Base-by-base conservation (phyloP, 148 eudicot species). In the Fagopyrum homotropicum region DNA sequence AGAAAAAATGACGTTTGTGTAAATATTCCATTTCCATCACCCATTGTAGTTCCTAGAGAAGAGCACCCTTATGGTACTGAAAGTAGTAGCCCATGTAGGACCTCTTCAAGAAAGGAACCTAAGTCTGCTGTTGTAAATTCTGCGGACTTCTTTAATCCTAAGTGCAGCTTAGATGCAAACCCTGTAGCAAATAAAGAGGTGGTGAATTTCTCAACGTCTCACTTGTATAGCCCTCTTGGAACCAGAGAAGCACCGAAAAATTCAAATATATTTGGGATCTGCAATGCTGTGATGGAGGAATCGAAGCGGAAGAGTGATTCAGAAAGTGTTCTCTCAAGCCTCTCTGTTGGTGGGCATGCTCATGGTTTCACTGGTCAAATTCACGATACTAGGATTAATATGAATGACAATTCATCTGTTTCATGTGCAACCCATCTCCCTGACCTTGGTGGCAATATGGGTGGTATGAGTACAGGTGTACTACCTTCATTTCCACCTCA, bases 361-460 rank as follows among this genome's bases (percentile, higher is more conserved):
- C 81, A 81, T 79, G 75, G 75, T 78, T 74, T 72, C 22, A 35
- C 73, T 22, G 15, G 77, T 47, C 76, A 76, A 57, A 59, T 75
- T n/a, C 79, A 82, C 44, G 69, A 56, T 84, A 73, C 80, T 75
- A 77, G 73, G 35, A 76, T 73, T 78, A 72, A 73, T 55, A 81
- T 75, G 72, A 75, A 72, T 50, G 75, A 70, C 75, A 80, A 78
- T 76, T 81, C 86, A 70, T 74, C 79, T 74, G 79, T 71, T 55
- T 51, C 88, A 15, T 77, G 72, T 63, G 57, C 86, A 26, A 81
- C 76, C 68, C 77, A 82, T 76, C 84, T 80, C 45, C 85, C 84
- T 73, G 85, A 83, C 80, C 91, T 85, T 80, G 83, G 81, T 66
- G 76, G 77, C 64, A 76, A 73, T 80, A 84, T 81, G 69, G 73